These are phyloP conservation scores for Starmerella khaoyaiensis DNA, from an alignment of 805 yeast species.

Conservation along the genomic window DNA sequence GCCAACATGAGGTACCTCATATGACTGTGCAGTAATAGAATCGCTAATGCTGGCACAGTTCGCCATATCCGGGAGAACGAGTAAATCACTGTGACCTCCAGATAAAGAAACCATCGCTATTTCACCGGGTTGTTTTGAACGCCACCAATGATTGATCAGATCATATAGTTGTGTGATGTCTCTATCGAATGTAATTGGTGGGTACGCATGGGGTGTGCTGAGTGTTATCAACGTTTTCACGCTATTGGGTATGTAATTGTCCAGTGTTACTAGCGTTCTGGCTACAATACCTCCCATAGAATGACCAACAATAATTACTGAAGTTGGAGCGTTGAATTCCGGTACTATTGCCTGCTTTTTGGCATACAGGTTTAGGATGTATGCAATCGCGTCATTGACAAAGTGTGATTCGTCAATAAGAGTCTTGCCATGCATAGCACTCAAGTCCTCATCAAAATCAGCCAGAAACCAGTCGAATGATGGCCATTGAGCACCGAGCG, in stretches of 20 bases:
- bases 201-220: constrained; percentile 82
- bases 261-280: constrained; percentile 65
- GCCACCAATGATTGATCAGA: constrained; percentile 70
- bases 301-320: constrained; percentile 75
- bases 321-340: constrained; percentile 33
- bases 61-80: constrained; percentile 85
- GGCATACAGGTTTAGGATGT: constrained; percentile 56
- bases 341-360: constrained; percentile 22
- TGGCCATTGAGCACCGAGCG: constrained; percentile 52
- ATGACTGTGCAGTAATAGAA: constrained; percentile 75
- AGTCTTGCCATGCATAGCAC: constrained; percentile 92
- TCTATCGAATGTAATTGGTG: constrained; percentile 89
- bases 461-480: constrained; percentile 75
- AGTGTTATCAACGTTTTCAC: constrained; percentile 75
- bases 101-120: constrained; percentile 73
- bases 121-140: constrained; percentile 32
- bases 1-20: constrained; percentile 86
- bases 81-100: constrained; percentile 69
- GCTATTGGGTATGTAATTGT: constrained; percentile 58
- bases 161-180: constrained; percentile 66
- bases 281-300: constrained; percentile 98
- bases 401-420: constrained; percentile 88
- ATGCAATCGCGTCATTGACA: constrained; percentile 71
- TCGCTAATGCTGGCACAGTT: constrained; percentile 57
- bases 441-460: constrained; percentile 89